Base-by-base conservation (phyloP, 129 eudicot species). In the Escallonia herrerae region DNA sequence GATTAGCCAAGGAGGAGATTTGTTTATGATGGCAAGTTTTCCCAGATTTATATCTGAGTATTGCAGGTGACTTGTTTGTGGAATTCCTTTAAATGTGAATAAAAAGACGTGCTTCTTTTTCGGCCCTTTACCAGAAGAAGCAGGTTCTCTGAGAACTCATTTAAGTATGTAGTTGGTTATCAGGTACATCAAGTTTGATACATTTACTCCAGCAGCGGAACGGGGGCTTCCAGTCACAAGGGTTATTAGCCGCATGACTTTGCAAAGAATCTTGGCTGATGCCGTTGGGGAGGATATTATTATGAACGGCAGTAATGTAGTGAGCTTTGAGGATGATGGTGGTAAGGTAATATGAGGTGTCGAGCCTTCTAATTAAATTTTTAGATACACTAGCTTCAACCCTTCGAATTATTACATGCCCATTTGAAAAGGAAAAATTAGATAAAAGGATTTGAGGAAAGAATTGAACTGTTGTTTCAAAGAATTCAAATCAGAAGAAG, bases 141-240 rank as follows among this genome's bases (percentile, higher is more conserved):
- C 40, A 3, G 43, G 2, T 4, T 62, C 14, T 15, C 5, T 67
- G 62, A 7, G 12, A 46, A 49, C 37, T 37, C 41, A 52, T 43
- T 22, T 47, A 57, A 47, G 43, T 58, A 49, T n/a, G 43, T 57
- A 72, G 72, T 66, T 74, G 75, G 60, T 56, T 14, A 77, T 78
- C 90, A 94, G 99, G 99, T 94, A 94, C 72, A 70, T 79, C 81
- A 94, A 94, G 72, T 94, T 94, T 74, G 99, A 94, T 89, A 94
- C 99, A n/a, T 94, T 94, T 90, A 89, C 97, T 65, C 99, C 99
- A 75, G 99, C 99, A 64, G 99, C 77, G 8, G 95, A 86, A 69
- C 73, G 93, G 44, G 99, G 99, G 56, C 97, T 94, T 71, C 99
- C 99, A 3, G 99, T 94, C 12, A 94, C 99, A 3, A 72, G 99